A percentile compares a stretch with the other conserved stretches of the same genome.
These are phyloP conservation scores for Yarrowia porcina DNA, from an alignment of 805 yeast species.

Conservation along the genomic window DNA sequence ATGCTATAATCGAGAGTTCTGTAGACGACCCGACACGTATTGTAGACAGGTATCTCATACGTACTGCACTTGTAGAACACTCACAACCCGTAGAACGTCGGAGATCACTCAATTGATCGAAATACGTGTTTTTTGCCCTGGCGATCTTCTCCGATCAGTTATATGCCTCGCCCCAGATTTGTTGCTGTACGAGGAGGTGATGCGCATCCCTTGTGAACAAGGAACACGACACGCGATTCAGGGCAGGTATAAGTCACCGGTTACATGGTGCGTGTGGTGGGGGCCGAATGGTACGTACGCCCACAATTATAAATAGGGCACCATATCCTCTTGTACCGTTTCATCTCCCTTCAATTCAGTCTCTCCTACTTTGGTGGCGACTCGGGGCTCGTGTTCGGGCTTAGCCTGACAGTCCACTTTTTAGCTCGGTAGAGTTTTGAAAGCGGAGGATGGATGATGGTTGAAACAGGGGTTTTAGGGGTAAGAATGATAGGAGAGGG, in stretches of 20 bases:
- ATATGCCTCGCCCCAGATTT: background rate
- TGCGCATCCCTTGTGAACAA: background rate
- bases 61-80: too few relatives aligned
- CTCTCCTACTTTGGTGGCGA: background rate
- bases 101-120: background rate
- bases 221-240: background rate
- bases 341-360: background rate
- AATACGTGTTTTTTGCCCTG: background rate
- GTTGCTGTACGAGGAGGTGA: background rate
- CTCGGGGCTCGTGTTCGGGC: background rate
- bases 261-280: too few relatives aligned
- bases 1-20: too few relatives aligned
- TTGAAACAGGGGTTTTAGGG: conserved; percentile 8
- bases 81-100: background rate
- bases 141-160: background rate
- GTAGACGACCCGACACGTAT: too few relatives aligned
- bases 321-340: background rate
- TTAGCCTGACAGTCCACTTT: background rate
- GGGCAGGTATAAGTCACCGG: background rate
- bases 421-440: background rate
- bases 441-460: background rate
- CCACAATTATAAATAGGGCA: background rate
- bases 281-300: too few relatives aligned
- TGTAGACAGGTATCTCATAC: too few relatives aligned
- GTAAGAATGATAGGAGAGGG: background rate